Evolutionary conservation across 305 asterid genomes (phyloP).

Genomic region (Fraxinus latifolia): DNA sequence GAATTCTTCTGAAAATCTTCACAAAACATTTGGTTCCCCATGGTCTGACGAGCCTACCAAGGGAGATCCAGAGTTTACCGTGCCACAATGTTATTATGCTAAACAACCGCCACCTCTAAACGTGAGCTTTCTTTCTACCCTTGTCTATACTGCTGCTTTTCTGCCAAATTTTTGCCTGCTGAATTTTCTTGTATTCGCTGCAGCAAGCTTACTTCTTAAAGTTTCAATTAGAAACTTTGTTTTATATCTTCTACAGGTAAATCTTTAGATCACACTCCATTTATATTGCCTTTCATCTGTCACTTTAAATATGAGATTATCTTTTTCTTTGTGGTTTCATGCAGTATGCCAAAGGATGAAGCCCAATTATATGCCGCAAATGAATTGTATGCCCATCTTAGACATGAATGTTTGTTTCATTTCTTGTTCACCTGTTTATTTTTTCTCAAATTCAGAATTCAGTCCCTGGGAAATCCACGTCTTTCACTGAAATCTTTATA

Average conservation of each 20-base stretch:
- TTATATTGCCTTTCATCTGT: constrained; percentile 16
- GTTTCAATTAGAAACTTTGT: constrained; percentile 78
- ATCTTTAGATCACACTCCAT: constrained; percentile 15
- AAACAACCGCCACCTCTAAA: constrained; percentile 76
- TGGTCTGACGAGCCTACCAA: constrained; percentile 89
- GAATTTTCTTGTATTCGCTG: constrained; percentile 38
- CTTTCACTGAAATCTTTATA: constrained; percentile 5
- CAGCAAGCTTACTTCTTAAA: constrained; percentile 86
- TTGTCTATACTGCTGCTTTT: constrained; percentile 18
- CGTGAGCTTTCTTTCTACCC: constrained; percentile 43
- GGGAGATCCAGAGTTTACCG: constrained; percentile 81
- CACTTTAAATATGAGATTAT: constrained; percentile 16
- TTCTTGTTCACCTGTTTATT: constrained; percentile 1
- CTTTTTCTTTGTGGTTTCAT: constrained; percentile 27
- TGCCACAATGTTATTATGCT: constrained; percentile 84
- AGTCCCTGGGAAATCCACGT: not conserved
- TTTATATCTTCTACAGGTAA: constrained; percentile 76
- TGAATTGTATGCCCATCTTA: constrained; percentile 65
- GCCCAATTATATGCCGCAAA: constrained; percentile 86
- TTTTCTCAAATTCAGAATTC: not conserved
- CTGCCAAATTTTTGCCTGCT: constrained; percentile 25
- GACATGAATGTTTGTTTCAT: not conserved
- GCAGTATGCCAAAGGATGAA: constrained; percentile 97
- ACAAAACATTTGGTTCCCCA: constrained; percentile 82
- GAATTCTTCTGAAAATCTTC: constrained; percentile 82